Evolutionary conservation across 345 rosid species (phyloP).

Genomic region (Cardamine chenopodiifolia): DNA sequence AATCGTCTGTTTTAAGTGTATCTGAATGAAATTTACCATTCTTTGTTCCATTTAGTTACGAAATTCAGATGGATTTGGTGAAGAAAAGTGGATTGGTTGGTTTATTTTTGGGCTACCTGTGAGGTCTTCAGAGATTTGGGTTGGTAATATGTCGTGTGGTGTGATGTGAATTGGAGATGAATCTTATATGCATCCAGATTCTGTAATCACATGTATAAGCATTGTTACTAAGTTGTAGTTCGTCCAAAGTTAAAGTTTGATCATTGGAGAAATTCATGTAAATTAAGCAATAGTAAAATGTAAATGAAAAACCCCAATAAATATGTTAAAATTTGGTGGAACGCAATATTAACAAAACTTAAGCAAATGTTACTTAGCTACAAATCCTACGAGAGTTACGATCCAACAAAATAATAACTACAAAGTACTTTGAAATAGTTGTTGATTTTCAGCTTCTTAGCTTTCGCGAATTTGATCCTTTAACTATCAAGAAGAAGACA

Average conservation of each 20-base stretch:
- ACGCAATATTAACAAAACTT: background rate
- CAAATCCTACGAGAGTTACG: background rate
- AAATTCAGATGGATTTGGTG: background rate
- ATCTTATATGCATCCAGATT: background rate
- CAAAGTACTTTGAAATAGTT: background rate
- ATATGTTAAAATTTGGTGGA: background rate
- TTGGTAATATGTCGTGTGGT: background rate
- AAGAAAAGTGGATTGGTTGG: background rate
- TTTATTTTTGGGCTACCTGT: background rate
- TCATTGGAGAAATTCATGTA: background rate
- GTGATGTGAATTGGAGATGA: background rate
- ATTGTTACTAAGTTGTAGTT: background rate
- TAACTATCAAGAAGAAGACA: slow-evolving; percentile 27
- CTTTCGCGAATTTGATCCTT: slow-evolving; percentile 5
- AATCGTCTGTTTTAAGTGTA: no score
- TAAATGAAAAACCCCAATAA: background rate
- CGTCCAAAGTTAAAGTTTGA: background rate
- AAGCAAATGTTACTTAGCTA: background rate
- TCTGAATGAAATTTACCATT: background rate
- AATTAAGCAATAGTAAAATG: background rate
- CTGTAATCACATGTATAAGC: background rate
- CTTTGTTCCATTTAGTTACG: background rate
- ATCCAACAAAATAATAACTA: background rate
- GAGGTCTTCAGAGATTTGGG: background rate
- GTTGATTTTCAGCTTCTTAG: slow-evolving; percentile 25